phyloP scores from a whole-genome alignment of 768 basidiomycete species.

The Termitomyces sp. region DNA sequence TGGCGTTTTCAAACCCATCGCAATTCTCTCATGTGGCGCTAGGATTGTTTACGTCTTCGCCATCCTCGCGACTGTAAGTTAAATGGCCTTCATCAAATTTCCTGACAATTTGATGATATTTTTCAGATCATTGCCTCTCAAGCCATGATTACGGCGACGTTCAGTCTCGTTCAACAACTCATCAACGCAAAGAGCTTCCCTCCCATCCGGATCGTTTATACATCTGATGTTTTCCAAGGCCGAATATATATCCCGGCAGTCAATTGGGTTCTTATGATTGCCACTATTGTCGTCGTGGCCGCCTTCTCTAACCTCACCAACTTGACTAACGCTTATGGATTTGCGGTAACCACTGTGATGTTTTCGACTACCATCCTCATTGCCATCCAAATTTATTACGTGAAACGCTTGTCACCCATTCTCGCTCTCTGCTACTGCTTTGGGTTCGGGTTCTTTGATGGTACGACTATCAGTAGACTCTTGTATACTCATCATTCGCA shows the following conservation, averaged over 20 bases:
- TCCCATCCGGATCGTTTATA: constrained; percentile 57
- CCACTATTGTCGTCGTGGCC: constrained; percentile 51
- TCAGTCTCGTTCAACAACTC: constrained; percentile 61
- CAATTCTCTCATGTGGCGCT: background rate
- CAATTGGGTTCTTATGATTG: constrained; percentile 60
- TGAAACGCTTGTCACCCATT: constrained; percentile 47
- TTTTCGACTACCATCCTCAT: constrained; percentile 43
- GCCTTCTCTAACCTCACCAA: constrained; percentile 53
- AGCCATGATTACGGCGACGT: constrained; percentile 70
- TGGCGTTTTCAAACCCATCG: background rate
- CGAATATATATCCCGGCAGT: constrained; percentile 66
- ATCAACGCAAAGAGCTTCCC: constrained; percentile 61
- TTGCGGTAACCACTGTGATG: constrained; percentile 54
- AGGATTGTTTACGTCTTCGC: constrained; percentile 66
- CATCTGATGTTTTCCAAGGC: constrained; percentile 58
- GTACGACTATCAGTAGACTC: no score
- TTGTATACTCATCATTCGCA: background rate
- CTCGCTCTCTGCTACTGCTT: constrained; percentile 47
- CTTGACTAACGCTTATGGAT: constrained; percentile 63
- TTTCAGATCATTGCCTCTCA: constrained; percentile 58
- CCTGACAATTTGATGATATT: background rate
- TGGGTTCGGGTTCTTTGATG: constrained; percentile 65
- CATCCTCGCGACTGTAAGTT: constrained; percentile 57
- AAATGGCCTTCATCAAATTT: background rate
- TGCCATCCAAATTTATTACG: constrained; percentile 53